phyloP scores from a whole-genome alignment of 148 eudicot genomes.

The Camellia lanceoleosa region DNA sequence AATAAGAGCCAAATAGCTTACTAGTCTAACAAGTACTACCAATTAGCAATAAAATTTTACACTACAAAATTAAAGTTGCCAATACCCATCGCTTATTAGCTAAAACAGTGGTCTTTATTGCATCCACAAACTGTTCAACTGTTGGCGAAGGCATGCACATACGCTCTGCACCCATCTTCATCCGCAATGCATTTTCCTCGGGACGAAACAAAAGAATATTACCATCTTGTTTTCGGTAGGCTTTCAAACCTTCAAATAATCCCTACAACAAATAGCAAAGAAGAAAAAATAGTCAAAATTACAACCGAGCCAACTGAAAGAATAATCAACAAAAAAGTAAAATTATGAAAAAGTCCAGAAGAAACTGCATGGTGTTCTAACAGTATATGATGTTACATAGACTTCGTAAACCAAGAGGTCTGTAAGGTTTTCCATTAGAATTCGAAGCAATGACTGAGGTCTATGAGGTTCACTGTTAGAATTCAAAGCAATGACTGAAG shows the following conservation, averaged over 20 bases:
- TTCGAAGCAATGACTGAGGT: too few relatives aligned
- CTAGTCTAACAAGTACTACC: not conserved
- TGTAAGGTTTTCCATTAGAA: not conserved
- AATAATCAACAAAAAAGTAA: too few relatives aligned
- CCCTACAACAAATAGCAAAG: conserved; percentile 47
- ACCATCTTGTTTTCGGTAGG: conserved; percentile 74
- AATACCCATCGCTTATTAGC: conserved; percentile 96
- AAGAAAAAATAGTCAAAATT: not conserved
- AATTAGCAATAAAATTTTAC: not conserved
- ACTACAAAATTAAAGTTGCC: not conserved
- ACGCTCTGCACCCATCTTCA: conserved; percentile 89
- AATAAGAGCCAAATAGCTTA: conserved; percentile 21
- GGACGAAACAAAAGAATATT: conserved; percentile 88
- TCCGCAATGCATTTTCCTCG: conserved; percentile 75
- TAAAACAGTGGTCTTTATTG: conserved; percentile 78
- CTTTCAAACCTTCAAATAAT: conserved; percentile 93
- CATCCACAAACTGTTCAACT: conserved; percentile 86
- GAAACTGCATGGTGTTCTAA: not conserved
- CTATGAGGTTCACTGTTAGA: too few relatives aligned
- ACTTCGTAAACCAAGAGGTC: not conserved
- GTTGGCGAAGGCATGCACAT: conserved; percentile 99
- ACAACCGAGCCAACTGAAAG: not conserved
- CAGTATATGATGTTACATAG: not conserved
- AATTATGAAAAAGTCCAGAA: not conserved
- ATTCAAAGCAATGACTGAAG: not conserved